Evolutionary conservation across 345 rosid genomes (phyloP).

Genomic region (Boechera divaricarpa): DNA sequence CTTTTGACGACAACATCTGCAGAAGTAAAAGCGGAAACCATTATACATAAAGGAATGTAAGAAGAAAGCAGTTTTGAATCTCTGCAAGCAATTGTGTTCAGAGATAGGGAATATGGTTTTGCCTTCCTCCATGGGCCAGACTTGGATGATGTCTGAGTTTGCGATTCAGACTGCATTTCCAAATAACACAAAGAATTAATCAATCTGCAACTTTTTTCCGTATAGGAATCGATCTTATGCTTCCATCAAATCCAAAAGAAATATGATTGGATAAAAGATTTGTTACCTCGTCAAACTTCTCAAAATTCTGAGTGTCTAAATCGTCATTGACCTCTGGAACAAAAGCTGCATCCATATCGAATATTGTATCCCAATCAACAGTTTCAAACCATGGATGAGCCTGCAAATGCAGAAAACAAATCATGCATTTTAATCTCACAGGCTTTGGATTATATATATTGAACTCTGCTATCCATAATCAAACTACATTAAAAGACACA

Average conservation of each 20-base stretch:
- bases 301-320: conserved; percentile 96
- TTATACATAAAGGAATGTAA: conserved; percentile 5
- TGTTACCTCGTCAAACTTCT: conserved; percentile 90
- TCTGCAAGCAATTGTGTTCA: conserved; percentile 7
- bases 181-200: conserved; percentile 35
- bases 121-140: conserved; percentile 94
- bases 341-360: conserved; percentile 93
- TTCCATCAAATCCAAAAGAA: conserved; percentile 3
- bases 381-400: conserved; percentile 83
- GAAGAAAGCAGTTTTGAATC: background rate
- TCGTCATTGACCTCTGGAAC: conserved; percentile 94
- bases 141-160: conserved; percentile 55
- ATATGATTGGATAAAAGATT: background rate
- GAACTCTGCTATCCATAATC: background rate
- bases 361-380: conserved; percentile 80
- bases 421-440: conserved; percentile 4
- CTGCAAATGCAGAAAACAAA: conserved; percentile 53
- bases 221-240: background rate
- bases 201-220: background rate
- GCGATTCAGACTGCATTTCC: conserved; percentile 53
- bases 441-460: background rate
- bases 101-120: conserved; percentile 22
- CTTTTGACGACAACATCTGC: conserved; percentile 88
- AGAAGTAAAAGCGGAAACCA: conserved; percentile 11
- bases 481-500: background rate